Conservation (phyloP, 2,329 filamentous ascomycete species). For the Fusarium acutatum region DNA sequence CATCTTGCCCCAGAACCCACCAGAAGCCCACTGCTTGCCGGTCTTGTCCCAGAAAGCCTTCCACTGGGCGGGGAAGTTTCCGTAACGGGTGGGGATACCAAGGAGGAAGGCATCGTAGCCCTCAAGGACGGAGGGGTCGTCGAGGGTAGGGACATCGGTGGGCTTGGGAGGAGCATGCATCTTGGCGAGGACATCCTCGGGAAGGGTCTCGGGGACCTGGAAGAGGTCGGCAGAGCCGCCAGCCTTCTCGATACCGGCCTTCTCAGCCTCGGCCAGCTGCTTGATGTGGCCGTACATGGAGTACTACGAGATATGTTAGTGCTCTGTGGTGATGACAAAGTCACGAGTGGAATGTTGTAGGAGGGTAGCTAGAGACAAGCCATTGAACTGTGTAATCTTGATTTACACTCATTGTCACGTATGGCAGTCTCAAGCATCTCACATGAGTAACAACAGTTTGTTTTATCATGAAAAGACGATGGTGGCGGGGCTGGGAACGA, state of each 20-base stretch:
- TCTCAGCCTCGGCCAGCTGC: constrained; percentile 86
- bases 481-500: not conserved
- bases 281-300: constrained; percentile 94
- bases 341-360: not conserved
- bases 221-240: constrained; percentile 84
- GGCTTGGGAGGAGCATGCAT: constrained; percentile 89
- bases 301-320: constrained; percentile 66
- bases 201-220: constrained; percentile 90
- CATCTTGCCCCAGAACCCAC: constrained; percentile 85
- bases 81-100: constrained; percentile 94
- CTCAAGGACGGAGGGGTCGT: constrained; percentile 67
- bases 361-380: not conserved
- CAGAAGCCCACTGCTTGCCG: constrained; percentile 82
- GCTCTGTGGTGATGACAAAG: not conserved
- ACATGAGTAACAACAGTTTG: not conserved
- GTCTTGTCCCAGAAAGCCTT: constrained; percentile 94
- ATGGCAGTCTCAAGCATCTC: not conserved
- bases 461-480: not conserved
- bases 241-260: constrained; percentile 86
- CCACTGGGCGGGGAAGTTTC: constrained; percentile 97
- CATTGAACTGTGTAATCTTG: not conserved
- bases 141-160: constrained; percentile 69
- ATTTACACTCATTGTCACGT: not conserved
- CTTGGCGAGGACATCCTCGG: constrained; percentile 83
- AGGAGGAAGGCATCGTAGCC: constrained; percentile 89